Evolutionary conservation across 768 basidiomycete species (phyloP), one percentile per base, ranked within the genome.

Genomic region (Mrakia gelida): DNA sequence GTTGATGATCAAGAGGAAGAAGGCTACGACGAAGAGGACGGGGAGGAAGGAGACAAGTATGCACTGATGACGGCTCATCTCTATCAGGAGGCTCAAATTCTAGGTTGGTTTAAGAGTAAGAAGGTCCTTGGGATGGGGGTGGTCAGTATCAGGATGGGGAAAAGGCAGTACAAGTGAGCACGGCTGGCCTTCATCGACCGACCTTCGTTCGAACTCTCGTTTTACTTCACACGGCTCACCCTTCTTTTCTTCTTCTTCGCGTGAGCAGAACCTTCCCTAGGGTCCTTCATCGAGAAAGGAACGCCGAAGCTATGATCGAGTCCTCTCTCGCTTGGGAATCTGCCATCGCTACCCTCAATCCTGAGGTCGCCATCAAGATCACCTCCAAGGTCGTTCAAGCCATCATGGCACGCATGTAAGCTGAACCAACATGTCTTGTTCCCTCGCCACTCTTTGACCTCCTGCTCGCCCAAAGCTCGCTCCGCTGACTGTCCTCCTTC

Each of bases 281-380:
- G 34, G 77, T 71, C 15, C 41, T 56, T 28, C 71, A 30, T 18
- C 38, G 62, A 0, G 28, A 43, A 30, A 63, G 34, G 30, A 59
- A 78, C 21, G 80, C 76, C 1, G 79, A 81, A 70, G 82, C 80
- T 28, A 75, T 82, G 45, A 79, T 73, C 18, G 43, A 80, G 54
- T 71, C 81, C 52, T 78, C 83, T 73, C 77, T 76, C 68, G 81
- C 81, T 61, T 84, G 83, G 83, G 93, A 94, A 84, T 90, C 89
- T 5, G 92, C 93, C 8, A 87, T 94, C 49, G 87, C 89, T n/a
- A 82, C 84, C 52, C 86, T 95, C 79, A 95, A 95, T 80, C 92
- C 94, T 8, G 89, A 92, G 30, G 91, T 94, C n/a, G n/a, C n/a
- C n/a, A n/a, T n/a, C n/a, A n/a, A n/a, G n/a, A n/a, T n/a, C n/a